Percentiles rank a stretch among this genome's conserved stretches.
Evolutionary conservation across 306 rosid species (phyloP).

Genomic region (Fagus crenata): DNA sequence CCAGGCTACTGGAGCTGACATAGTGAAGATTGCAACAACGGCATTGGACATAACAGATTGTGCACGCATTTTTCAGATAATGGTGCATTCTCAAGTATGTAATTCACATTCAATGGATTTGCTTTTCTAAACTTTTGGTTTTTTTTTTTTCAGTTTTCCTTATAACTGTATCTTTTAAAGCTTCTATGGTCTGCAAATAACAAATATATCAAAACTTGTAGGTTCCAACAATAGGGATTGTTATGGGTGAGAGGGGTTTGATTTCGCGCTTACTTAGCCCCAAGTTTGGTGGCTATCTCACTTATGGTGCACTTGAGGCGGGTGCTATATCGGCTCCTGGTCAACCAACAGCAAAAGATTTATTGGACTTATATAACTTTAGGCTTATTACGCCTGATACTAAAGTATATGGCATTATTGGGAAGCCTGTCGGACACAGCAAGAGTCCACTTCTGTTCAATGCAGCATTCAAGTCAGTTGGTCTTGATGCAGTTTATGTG

Average conservation of each 20-base stretch:
- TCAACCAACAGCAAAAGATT: conserved; percentile 38
- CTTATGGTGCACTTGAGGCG: conserved; percentile 43
- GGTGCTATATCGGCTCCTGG: conserved; percentile 42
- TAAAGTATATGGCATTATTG: conserved; percentile 44
- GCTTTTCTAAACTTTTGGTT: not conserved
- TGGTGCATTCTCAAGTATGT: conserved; percentile 45
- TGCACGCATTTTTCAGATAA: conserved; percentile 42
- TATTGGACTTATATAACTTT: conserved; percentile 48
- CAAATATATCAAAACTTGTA: conserved; percentile 9
- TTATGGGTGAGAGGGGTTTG: conserved; percentile 48
- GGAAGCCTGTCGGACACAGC: conserved; percentile 57
- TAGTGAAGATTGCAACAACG: conserved; percentile 46
- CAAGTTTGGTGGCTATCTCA: conserved; percentile 49
- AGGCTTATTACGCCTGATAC: conserved; percentile 44
- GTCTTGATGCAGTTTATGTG: conserved; percentile 45
- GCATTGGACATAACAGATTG: conserved; percentile 50
- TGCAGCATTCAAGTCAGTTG: conserved; percentile 45
- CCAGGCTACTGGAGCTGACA: conserved; percentile 48
- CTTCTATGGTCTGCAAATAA: no score
- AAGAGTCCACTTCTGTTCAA: conserved; percentile 54
- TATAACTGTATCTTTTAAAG: not conserved
- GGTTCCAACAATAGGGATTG: conserved; percentile 45
- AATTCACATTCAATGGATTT: not conserved
- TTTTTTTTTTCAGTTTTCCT: not conserved
- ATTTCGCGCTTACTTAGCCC: conserved; percentile 44